A percentile compares a stretch with the other conserved stretches of the same genome.
Conservation (phyloP, 768 basidiomycete species). For the Lactarius sanguifluus region DNA sequence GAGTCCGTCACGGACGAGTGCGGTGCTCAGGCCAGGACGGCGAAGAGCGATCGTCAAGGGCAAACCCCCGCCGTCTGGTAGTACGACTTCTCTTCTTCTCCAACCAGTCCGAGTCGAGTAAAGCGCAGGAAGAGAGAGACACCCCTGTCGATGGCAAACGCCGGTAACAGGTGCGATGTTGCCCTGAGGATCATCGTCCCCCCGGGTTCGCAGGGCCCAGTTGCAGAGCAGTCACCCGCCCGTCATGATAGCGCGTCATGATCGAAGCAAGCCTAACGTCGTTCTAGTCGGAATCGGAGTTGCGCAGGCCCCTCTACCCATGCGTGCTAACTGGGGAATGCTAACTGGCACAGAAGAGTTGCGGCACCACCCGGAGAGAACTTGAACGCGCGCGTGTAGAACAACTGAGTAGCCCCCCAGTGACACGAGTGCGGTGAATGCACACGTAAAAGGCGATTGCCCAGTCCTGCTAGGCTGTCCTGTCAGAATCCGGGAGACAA, state of each 20-base stretch:
- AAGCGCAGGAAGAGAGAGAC: conserved; percentile 3
- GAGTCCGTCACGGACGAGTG: conserved; percentile 28
- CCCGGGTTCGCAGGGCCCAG: neutral
- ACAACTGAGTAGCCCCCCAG: neutral
- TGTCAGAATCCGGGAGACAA: conserved; percentile 7
- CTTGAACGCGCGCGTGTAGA: neutral
- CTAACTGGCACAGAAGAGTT: neutral
- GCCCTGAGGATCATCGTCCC: conserved; percentile 33
- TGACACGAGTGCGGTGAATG: neutral
- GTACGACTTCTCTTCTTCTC: neutral
- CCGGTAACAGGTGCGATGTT: neutral
- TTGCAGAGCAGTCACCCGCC: conserved; percentile 3
- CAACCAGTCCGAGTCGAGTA: neutral
- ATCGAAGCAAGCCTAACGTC: conserved; percentile 19
- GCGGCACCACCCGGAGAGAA: neutral
- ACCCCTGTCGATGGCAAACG: neutral
- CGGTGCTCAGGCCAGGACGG: neutral
- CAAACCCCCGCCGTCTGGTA: neutral
- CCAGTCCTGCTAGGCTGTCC: conserved; percentile 1
- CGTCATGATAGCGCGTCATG: conserved; percentile 4
- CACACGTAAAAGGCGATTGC: conserved; percentile 21
- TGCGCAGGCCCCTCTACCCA: neutral
- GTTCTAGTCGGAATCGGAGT: neutral
- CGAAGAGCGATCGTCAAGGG: conserved; percentile 5
- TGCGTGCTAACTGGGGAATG: neutral